These are phyloP conservation scores for Aspergillus diversus DNA, from an alignment of 495 filamentous ascomycete species.

Conservation along the genomic window DNA sequence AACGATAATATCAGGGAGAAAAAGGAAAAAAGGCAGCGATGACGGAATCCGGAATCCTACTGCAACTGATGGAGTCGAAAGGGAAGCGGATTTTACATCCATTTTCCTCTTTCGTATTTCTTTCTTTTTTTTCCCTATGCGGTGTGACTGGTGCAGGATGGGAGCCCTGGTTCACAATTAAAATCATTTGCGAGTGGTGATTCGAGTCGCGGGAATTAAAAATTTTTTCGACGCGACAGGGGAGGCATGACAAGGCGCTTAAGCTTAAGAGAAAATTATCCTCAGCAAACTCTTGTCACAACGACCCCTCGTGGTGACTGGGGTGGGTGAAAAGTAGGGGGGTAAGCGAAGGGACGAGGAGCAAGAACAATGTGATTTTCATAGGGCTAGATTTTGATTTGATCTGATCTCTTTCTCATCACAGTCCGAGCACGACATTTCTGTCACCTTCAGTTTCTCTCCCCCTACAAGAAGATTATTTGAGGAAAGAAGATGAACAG, in stretches of 20 bases:
- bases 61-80: neutral
- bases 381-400: neutral
- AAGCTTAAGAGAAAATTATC: constrained; percentile 6
- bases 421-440: constrained; percentile 4
- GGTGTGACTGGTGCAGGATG: neutral
- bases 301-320: neutral
- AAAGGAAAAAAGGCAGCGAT: constrained; percentile 8
- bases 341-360: too few relatives aligned
- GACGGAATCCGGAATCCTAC: neutral
- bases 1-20: neutral
- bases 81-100: too few relatives aligned
- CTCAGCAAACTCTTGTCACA: neutral
- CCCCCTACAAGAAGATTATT: too few relatives aligned
- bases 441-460: neutral
- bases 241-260: constrained; percentile 13
- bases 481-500: too few relatives aligned
- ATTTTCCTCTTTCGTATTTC: neutral
- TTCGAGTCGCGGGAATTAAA: constrained; percentile 11
- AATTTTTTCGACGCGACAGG: constrained; percentile 1
- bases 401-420: neutral
- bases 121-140: neutral
- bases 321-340: neutral
- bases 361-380: neutral
- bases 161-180: neutral
- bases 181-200: neutral